A percentile compares a stretch with the other conserved stretches of the same genome.
These are phyloP conservation scores for Psilocybe sp. DNA, from an alignment of 768 basidiomycete genomes.

Conservation along the genomic window DNA sequence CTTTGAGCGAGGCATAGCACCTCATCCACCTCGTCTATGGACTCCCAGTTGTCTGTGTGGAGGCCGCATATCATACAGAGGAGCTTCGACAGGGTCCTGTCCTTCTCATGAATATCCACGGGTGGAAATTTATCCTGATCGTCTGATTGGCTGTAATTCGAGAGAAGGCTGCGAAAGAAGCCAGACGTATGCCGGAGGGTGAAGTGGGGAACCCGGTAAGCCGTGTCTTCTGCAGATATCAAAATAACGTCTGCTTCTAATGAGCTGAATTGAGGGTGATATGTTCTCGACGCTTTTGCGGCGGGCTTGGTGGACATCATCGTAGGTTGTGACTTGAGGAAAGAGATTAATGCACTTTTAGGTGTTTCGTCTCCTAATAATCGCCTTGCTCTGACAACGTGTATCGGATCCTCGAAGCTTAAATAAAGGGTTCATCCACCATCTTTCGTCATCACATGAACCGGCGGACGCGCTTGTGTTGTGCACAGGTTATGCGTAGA, in stretches of 20 bases:
- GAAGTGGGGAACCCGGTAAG: conserved; percentile 54
- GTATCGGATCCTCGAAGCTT: not conserved
- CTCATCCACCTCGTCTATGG: conserved; percentile 37
- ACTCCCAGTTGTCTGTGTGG: conserved; percentile 35
- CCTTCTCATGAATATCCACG: conserved; percentile 29
- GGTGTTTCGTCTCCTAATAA: conserved; percentile 5
- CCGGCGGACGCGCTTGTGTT: not conserved
- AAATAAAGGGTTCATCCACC: not conserved
- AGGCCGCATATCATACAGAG: conserved; percentile 40
- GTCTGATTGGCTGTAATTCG: conserved; percentile 11
- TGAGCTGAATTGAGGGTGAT: conserved; percentile 31
- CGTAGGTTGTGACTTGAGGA: conserved; percentile 3
- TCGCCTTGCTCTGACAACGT: conserved; percentile 16
- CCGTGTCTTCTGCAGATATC: conserved; percentile 42
- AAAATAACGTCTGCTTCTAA: conserved; percentile 35
- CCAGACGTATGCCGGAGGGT: conserved; percentile 57
- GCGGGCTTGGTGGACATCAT: conserved; percentile 17
- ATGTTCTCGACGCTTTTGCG: conserved; percentile 14
- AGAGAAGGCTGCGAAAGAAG: conserved; percentile 56
- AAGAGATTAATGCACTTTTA: not conserved
- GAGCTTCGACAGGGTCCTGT: conserved; percentile 34
- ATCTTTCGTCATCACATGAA: not conserved
- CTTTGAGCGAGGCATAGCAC: conserved; percentile 39
- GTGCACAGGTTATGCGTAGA: not conserved
- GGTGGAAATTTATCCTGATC: conserved; percentile 13